Base-by-base conservation (phyloP, 371 early-diverging fungal genomes). In the Fennellomyces sp. region DNA sequence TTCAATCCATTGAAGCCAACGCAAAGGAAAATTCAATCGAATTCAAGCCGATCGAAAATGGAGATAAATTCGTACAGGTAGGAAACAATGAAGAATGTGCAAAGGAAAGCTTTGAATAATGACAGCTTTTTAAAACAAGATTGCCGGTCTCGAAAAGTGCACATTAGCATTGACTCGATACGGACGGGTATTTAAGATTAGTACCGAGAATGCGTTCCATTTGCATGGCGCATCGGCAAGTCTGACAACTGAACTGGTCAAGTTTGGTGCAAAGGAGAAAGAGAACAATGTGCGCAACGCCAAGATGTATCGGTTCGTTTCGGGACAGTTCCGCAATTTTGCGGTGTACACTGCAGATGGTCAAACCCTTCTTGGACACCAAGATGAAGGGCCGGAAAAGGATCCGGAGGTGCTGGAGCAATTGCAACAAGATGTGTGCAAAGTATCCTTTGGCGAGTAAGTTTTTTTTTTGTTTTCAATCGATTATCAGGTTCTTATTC, bases 391-490 rank as follows among this genome's bases (percentile, higher is more conserved):
- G 3, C 19, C 59, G 12, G 52, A 65, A 23, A 10, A 52, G 5
- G 26, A 41, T 2, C 65, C 69, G 2, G 28, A 48, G 3, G 48
- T 56, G 10, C 7, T 59, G 31, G 36, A 35, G 12, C 56, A 36
- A 8, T 28, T 65, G 11, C 39, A 59, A 23, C 53, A 53, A 13
- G 54, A 59, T 19, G 52, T 69, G 28, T 69, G 69, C 58, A 69
- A 69, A 52, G 69, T 69, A 4, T 55, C 65, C 6, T 69, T 69
- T 69, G 69, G 69, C 19, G 69, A 69, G 66, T 66, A 66, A 57
- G 66, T 56, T 36, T 1, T 48, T 1, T 26, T 26, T 35, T 2
- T 17, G 2, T 52, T 17, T 12, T 3, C 28, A 5, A 17, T n/a
- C 42, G 12, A 11, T n/a, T 50, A 39, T 7, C 7, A 8, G 3